Conservation (phyloP, 1,139 yeast species). For the Diutina pseudorugosa region DNA sequence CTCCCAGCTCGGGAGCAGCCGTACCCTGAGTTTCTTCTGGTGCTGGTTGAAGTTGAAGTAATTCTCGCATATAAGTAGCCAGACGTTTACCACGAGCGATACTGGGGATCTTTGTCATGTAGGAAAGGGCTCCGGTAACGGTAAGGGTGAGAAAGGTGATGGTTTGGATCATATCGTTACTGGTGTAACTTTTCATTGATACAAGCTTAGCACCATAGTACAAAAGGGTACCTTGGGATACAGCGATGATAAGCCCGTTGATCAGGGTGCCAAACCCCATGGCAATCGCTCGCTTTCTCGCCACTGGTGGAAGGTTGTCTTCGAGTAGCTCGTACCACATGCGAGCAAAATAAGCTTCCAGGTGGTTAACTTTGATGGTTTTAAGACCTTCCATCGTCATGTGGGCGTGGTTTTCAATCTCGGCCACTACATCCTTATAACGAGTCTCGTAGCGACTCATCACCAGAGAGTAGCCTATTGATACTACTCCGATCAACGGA, state of each 20-base stretch:
- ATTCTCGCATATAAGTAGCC: conserved; percentile 22
- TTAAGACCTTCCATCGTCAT: conserved; percentile 50
- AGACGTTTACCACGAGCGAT: conserved; percentile 69
- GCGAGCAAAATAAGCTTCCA: conserved; percentile 33
- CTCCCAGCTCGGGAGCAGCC: conserved; percentile 2
- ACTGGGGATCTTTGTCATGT: conserved; percentile 60
- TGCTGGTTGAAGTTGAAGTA: conserved; percentile 20
- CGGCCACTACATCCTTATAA: conserved; percentile 46
- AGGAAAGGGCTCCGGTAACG: conserved; percentile 45
- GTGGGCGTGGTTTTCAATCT: conserved; percentile 40
- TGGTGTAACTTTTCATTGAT: conserved; percentile 39
- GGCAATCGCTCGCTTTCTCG: conserved; percentile 35
- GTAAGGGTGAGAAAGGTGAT: conserved; percentile 67
- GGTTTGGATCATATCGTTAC: conserved; percentile 51
- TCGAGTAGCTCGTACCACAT: conserved; percentile 15
- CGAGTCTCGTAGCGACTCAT: conserved; percentile 43
- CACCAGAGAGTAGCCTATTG: conserved; percentile 39
- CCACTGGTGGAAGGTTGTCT: conserved; percentile 12
- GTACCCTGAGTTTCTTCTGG: conserved; percentile 19
- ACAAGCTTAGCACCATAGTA: conserved; percentile 71
- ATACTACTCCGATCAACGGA: conserved; percentile 43
- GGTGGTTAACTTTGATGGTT: conserved; percentile 47
- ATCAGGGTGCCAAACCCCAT: conserved; percentile 57
- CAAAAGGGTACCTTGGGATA: conserved; percentile 58
- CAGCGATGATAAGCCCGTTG: conserved; percentile 38